These are phyloP conservation scores for Aspergillus bombycis DNA, from an alignment of 2,329 filamentous ascomycete genomes.

Conservation along the genomic window DNA sequence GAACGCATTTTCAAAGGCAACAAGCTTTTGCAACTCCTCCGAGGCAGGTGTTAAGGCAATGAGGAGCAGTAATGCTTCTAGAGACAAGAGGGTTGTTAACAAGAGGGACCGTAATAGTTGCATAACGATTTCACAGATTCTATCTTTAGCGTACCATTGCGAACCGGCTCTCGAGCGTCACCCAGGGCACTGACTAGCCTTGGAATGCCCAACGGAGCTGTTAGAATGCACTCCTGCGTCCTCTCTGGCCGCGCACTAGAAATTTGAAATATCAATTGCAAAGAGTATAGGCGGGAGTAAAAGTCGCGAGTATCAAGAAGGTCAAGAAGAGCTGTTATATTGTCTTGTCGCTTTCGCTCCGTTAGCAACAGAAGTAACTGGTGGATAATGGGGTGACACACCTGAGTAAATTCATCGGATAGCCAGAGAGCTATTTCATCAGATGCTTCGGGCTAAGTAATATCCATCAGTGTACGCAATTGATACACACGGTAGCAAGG, in stretches of 20 bases:
- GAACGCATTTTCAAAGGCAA: constrained; percentile 94
- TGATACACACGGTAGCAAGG: constrained; percentile 8
- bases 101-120: neutral
- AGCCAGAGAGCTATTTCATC: constrained; percentile 96
- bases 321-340: constrained; percentile 86
- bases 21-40: constrained; percentile 87
- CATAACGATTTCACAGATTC: neutral
- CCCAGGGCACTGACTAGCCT: constrained; percentile 82
- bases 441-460: constrained; percentile 78
- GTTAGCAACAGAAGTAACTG: constrained; percentile 47
- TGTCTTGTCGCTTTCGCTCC: constrained; percentile 77
- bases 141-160: constrained; percentile 63
- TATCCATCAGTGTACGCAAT: constrained; percentile 25
- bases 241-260: constrained; percentile 82
- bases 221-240: constrained; percentile 92
- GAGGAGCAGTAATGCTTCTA: constrained; percentile 80
- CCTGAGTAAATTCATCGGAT: constrained; percentile 95
- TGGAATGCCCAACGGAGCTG: constrained; percentile 83
- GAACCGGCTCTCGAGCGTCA: constrained; percentile 81
- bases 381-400: constrained; percentile 37
- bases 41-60: constrained; percentile 87
- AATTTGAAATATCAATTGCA: constrained; percentile 87
- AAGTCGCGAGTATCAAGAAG: constrained; percentile 87
- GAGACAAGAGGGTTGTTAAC: constrained; percentile 21
- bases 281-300: constrained; percentile 85